Base-by-base conservation (phyloP, 768 basidiomycete genomes). In the Terana coerulea region DNA sequence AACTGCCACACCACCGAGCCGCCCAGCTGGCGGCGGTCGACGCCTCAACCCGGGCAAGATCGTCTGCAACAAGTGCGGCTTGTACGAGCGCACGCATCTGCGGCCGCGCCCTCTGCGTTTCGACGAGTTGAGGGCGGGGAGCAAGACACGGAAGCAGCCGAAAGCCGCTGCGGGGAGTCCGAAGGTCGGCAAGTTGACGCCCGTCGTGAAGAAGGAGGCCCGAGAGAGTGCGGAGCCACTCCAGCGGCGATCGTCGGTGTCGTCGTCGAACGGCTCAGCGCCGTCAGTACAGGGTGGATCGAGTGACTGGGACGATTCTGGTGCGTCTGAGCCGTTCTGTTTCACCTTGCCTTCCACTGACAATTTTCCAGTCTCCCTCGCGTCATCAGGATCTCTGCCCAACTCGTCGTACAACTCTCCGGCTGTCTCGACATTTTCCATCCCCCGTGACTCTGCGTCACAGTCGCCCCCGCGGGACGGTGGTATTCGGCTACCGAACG, bases 1-100 rank as follows among this genome's bases (percentile, higher is more conserved):
- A 93, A 93, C 70, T 93, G 91, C 72, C 90, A 91, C 64, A 91
- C 91, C 17, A 93, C 91, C 1, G 91, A 93, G 65, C 91, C 91
- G 0, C 91, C 91, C 6, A 84, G 81, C 22, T 93, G 91, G 91
- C 84, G 91, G 48, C 81, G 91, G 39, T 86, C 83, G 26, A 92
- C 91, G 4, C 84, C 93, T 62, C 90, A 91, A 67, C 45, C 88
- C 88, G 0, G 91, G 91, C 57, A 93, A 93, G 70, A 93, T 93
- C 62, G 91, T 93, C 39, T 93, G 91, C 78, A 93, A 93, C 78
- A 93, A 93, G 74, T 93, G 91, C 58, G 91, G 91, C 9, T 77
- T 93, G 33, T 93, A 93, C 62, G 91, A 93, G 68, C 88, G 91
- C 63, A 93, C 91, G 11, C 91, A 93, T 59, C 69, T 92, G 49